phyloP scores from a whole-genome alignment of 2,329 filamentous ascomycete species.

The Phialophora verrucosa region DNA sequence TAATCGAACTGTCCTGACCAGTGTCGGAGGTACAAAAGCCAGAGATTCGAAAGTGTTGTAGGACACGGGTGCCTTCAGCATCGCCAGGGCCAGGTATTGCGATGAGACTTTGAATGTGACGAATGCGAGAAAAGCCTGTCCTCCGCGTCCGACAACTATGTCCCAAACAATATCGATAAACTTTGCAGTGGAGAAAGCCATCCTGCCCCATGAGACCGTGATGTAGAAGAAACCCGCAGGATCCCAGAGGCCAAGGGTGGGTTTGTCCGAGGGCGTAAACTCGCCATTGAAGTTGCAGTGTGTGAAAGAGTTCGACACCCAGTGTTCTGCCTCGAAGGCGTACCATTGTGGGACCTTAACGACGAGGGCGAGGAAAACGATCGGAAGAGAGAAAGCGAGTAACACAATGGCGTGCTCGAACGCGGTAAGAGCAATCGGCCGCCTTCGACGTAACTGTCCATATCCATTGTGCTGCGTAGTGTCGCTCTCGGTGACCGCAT shows the following conservation, averaged over 20 bases:
- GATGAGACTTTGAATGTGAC: slow-evolving; percentile 44
- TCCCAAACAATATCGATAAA: slow-evolving; percentile 47
- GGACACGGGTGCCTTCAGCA: slow-evolving; percentile 44
- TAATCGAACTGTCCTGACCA: slow-evolving; percentile 41
- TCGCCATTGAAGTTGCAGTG: slow-evolving; percentile 33
- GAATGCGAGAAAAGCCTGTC: slow-evolving; percentile 43
- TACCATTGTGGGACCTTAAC: slow-evolving; percentile 23
- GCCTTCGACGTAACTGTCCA: background rate
- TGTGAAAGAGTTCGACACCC: slow-evolving; percentile 25
- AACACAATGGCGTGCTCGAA: slow-evolving; percentile 19
- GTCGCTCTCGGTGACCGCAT: background rate
- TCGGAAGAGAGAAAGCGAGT: slow-evolving; percentile 27
- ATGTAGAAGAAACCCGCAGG: slow-evolving; percentile 32
- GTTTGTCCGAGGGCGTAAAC: slow-evolving; percentile 24
- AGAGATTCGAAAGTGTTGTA: slow-evolving; percentile 46
- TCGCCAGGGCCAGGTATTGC: slow-evolving; percentile 43
- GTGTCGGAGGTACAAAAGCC: slow-evolving; percentile 41
- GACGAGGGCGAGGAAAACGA: slow-evolving; percentile 24
- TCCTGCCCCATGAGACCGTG: slow-evolving; percentile 30
- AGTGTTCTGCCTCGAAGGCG: slow-evolving; percentile 19
- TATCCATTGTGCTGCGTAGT: background rate
- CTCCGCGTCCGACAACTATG: slow-evolving; percentile 43
- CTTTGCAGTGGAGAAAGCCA: slow-evolving; percentile 45
- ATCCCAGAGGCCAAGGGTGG: slow-evolving; percentile 30
- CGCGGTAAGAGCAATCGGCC: background rate